Evolutionary conservation across 805 yeast species (phyloP), one percentile per base, ranked within the genome.

Genomic region (Saccharomycopsis fodiens): DNA sequence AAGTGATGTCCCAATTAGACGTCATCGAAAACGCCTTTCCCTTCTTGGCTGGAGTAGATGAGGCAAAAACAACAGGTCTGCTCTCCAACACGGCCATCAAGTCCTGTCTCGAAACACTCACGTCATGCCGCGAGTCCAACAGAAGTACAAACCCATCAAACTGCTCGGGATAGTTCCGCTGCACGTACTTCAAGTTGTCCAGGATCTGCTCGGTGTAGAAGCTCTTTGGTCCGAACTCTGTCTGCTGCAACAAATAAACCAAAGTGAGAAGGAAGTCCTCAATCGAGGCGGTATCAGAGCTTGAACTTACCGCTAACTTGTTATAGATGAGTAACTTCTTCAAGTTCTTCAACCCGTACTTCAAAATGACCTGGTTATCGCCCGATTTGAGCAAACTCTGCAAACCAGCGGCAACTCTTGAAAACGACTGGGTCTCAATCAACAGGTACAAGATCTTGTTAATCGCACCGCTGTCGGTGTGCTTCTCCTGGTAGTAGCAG

Each of bases 351-450:
- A 48, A 39, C 13, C 42, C 40, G 30, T 16, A 20, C 2, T 19
- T 30, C 30, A 37, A 21, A 30, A 8, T 12, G 17, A 20, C 19
- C 23, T 16, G 15, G 20, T 41, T 15, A 16, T 21, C 19, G 17
- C 39, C 20, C 13, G 10, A 20, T 23, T 20, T 35, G 3, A 42
- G 8, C 38, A 42, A 42, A 10, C 27, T 16, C n/a, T 42, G 19
- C n/a, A 42, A 31, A 23, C 23, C 21, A 13, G 32, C 36, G 5
- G 45, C 25, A 8, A 48, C 43, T 12, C 45, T 44, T 22, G 37
- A 43, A 42, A 35, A 48, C 13, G 49, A 44, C n/a, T 39, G 13
- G n/a, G 41, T 21, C n/a, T 41, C 34, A 13, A 49, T 35, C 27
- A 49, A 37, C 15, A 39, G 21, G 4, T 43, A 38, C 20, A 45